phyloP scores from a whole-genome alignment of 129 eudicot species.

The Mikania micrantha region DNA sequence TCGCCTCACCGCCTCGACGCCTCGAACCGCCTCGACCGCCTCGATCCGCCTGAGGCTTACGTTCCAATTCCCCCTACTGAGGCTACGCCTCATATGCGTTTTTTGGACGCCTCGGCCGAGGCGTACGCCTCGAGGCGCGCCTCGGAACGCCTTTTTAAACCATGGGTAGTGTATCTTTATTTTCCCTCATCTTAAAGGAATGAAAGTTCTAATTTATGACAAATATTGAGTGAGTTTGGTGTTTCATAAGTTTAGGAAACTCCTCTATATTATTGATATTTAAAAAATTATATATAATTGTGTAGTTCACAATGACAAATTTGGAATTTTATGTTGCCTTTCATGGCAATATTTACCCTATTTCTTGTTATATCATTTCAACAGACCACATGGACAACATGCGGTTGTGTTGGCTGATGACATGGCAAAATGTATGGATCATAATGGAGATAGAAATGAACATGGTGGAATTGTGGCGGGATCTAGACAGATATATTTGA shows the following conservation, averaged over 20 bases:
- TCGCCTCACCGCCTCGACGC: too few relatives aligned
- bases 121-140: too few relatives aligned
- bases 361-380: conserved; percentile 4
- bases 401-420: conserved; percentile 74
- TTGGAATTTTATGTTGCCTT: neutral
- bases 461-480: conserved; percentile 76
- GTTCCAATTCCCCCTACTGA: too few relatives aligned
- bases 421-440: conserved; percentile 54
- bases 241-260: neutral
- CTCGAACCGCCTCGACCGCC: too few relatives aligned
- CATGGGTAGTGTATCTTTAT: neutral
- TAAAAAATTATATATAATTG: neutral
- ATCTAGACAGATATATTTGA: conserved; percentile 79
- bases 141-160: too few relatives aligned
- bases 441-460: conserved; percentile 60
- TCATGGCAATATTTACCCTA: neutral
- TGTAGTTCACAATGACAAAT: neutral
- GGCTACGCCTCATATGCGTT: too few relatives aligned
- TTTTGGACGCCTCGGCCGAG: too few relatives aligned
- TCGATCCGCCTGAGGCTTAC: too few relatives aligned
- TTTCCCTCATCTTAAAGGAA: neutral
- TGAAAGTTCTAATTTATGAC: neutral
- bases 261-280: too few relatives aligned
- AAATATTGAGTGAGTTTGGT: neutral
- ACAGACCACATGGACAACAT: conserved; percentile 92